Base-by-base conservation (phyloP, 345 rosid genomes). In the Stellera chamaejasme region DNA sequence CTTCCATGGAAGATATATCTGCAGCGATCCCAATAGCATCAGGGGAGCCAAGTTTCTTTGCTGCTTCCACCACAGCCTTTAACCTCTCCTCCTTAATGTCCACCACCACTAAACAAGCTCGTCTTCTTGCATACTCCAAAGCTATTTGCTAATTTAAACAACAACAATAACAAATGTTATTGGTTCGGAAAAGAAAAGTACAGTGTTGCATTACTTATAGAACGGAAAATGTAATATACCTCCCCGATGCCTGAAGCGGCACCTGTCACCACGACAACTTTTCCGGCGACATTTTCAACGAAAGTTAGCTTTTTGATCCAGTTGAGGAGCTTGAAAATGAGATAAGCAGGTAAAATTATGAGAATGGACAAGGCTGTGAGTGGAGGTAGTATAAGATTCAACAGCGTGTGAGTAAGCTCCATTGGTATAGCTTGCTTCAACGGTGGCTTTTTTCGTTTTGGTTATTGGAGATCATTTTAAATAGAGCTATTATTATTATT, bases 231-330 rank as follows among this genome's bases (percentile, higher is more conserved):
- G 27, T 28, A 13, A 32, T 43, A 15, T n/a, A 80, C 80, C 82
- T 80, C 82, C 16, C 84, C 86, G 1, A 80, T 78, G 47, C 87
- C 90, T 0, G 87, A 78, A 7, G 82, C 73, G 28, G 82, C 82
- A 52, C 84, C 87, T 6, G 82, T 76, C 45, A 78, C 67, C 26
- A 80, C 60, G 8, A 76, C 69, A 0, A 78, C 87, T 70, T 83
- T 80, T 48, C 81, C 75, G 0, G 78, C 54, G 0, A 78, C 64
- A 4, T 78, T 64, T 63, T 80, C 77, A 13, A 27, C 25, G 65
- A 19, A 52, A 2, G 58, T 7, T 10, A 27, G 32, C 43, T 64
- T 45, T 54, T 15, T 54, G 2, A 63, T 6, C 14, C 13, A 50
- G 10, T 10, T 6, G 27, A 76, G 2, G 8, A 52, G 23, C 65